These are phyloP conservation scores for Ananas comosus DNA, from an alignment of 176 grass and related monocot species.

Conservation along the genomic window DNA sequence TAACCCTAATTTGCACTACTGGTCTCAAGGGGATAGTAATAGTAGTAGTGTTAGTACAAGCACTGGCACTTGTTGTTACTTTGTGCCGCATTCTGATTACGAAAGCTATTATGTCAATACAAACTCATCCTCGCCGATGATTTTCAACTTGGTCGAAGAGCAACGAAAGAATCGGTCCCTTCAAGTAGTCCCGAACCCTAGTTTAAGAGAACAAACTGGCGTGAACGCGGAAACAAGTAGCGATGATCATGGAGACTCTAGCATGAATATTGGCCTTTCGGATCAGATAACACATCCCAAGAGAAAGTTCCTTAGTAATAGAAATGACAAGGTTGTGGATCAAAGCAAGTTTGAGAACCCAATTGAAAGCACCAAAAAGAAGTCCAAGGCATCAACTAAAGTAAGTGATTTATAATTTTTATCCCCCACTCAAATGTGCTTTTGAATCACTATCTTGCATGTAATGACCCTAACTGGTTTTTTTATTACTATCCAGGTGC, in stretches of 20 bases:
- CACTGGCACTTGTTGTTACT: slow-evolving; percentile 29
- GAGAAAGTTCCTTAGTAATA: slow-evolving; percentile 30
- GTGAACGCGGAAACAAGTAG: slow-evolving; percentile 37
- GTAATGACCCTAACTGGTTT: background rate
- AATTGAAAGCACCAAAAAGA: slow-evolving; percentile 30
- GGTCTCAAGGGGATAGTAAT: slow-evolving; percentile 34
- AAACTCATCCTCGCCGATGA: slow-evolving; percentile 22
- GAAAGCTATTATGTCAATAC: slow-evolving; percentile 41
- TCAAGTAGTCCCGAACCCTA: slow-evolving; percentile 28
- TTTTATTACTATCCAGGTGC: slow-evolving; percentile 21
- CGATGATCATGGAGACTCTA: slow-evolving; percentile 10
- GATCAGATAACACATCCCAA: slow-evolving; percentile 24
- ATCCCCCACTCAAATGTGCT: background rate
- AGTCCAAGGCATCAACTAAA: slow-evolving; percentile 18
- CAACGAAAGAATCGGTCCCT: slow-evolving; percentile 33
- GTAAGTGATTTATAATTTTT: slow-evolving; percentile 16
- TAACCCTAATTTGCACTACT: slow-evolving; percentile 27
- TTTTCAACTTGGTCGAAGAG: slow-evolving; percentile 41
- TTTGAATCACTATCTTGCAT: slow-evolving; percentile 1
- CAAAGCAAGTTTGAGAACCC: background rate
- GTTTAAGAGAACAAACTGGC: slow-evolving; percentile 17
- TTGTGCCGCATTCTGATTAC: slow-evolving; percentile 17
- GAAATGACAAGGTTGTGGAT: background rate
- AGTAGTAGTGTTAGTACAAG: slow-evolving; percentile 14
- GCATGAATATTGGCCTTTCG: background rate